Base-by-base conservation (phyloP, 169 alveolate species). In the Amoebophrya sp. region DNA sequence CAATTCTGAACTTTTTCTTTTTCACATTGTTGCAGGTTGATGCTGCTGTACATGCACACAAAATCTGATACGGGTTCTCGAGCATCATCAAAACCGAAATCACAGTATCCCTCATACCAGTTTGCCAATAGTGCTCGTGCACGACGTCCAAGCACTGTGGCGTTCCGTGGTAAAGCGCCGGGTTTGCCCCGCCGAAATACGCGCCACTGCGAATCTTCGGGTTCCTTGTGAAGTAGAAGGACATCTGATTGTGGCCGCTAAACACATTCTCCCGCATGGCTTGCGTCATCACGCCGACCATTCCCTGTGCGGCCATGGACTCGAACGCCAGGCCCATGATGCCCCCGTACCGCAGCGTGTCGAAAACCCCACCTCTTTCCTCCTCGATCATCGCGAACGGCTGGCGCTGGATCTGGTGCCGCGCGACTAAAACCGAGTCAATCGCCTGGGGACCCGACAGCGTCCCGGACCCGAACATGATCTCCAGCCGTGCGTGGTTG, bases 91-190 rank as follows among this genome's bases (percentile, higher is more conserved):
- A n/a, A n/a, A n/a, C n/a, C n/a, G n/a, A n/a, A n/a, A n/a, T n/a
- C n/a, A n/a, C n/a, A n/a, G n/a, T n/a, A n/a, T n/a, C n/a, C n/a
- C n/a, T n/a, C n/a, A n/a, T 41, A 41, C 54, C 54, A 41, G 35
- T n/a, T 25, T 66, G 83, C 83, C 83, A 66, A 25, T 66, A 66
- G 35, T 66, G 83, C 32, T 66, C 83, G 83, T 66, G 83, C 83
- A 66, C 83, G 0, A 66, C 83, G 83, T 66, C 83, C 38, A 66
- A 25, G 83, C 83, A 66, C 83, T 66, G 83, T n/a, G 83, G 83
- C 83, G 35, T n/a, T 2, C 83, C 83, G 35, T 66, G 83, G 35
- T 66, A 66, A 2, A 66, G 35, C 29, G 83, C 12, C 32, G 83
- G 83, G 35, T 66, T 66, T n/a, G 35, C 35, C 7, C 83, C 83